phyloP scores from a whole-genome alignment of 805 yeast genomes.

The Teunomyces funiuensis region DNA sequence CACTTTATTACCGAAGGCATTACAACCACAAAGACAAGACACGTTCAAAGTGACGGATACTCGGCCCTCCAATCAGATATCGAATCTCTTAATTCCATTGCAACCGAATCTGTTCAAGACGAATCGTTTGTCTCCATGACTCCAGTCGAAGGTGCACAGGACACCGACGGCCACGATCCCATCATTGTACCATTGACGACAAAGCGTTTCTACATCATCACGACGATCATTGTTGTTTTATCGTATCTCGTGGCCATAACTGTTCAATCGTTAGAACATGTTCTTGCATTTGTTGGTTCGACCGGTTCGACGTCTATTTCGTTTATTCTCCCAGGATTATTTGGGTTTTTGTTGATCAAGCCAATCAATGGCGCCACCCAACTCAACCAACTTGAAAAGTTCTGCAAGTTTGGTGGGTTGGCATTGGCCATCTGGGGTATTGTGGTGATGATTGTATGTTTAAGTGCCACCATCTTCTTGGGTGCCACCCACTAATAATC shows the following conservation, averaged over 20 bases:
- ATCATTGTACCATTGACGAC: constrained; percentile 50
- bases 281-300: constrained; percentile 74
- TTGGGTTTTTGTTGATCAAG: constrained; percentile 61
- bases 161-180: constrained; percentile 48
- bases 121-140: constrained; percentile 44
- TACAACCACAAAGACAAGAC: constrained; percentile 22
- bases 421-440: constrained; percentile 53
- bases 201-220: constrained; percentile 47
- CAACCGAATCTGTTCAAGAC: constrained; percentile 24
- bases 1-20: constrained; percentile 46
- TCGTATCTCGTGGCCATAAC: constrained; percentile 59
- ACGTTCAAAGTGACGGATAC: constrained; percentile 24
- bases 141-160: constrained; percentile 48
- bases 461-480: constrained; percentile 48
- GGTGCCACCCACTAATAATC: constrained; percentile 34
- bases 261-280: constrained; percentile 64
- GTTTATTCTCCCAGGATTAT: constrained; percentile 75
- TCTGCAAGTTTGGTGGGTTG: constrained; percentile 41
- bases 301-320: constrained; percentile 82
- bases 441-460: constrained; percentile 53
- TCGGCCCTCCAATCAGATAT: constrained; percentile 27
- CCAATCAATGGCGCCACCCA: constrained; percentile 29
- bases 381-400: constrained; percentile 27
- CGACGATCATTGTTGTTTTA: constrained; percentile 43
- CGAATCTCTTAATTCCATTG: constrained; percentile 20